Evolutionary conservation across 129 eudicot genomes (phyloP).

Genomic region (Dittrichia graveolens): DNA sequence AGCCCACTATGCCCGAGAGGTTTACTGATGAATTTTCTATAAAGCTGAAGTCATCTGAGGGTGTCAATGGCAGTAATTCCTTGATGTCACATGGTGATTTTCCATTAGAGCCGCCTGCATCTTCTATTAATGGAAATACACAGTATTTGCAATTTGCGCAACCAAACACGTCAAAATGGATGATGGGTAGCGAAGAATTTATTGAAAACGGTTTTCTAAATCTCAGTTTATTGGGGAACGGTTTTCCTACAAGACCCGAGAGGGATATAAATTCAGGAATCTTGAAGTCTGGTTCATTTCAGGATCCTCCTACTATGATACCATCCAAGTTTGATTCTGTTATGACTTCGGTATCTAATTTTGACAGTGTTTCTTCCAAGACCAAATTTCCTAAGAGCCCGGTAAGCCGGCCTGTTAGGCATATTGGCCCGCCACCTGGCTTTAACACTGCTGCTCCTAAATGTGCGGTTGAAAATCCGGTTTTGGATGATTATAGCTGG

Average conservation of each 20-base stretch:
- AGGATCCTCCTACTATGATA: conserved; percentile 42
- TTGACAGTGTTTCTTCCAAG: conserved; percentile 44
- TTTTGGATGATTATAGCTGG: conserved; percentile 85
- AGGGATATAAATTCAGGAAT: conserved; percentile 36
- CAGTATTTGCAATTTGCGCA: conserved; percentile 49
- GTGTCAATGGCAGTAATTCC: conserved; percentile 28
- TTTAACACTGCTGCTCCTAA: conserved; percentile 55
- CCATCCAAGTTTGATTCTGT: conserved; percentile 58
- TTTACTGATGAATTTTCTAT: conserved; percentile 36
- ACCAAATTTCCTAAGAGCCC: conserved; percentile 58
- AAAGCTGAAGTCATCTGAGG: conserved; percentile 37
- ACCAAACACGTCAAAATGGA: conserved; percentile 48
- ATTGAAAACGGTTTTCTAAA: conserved; percentile 47
- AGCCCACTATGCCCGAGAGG: conserved; percentile 66
- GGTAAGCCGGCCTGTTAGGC: conserved; percentile 79
- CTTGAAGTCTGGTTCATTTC: conserved; percentile 41
- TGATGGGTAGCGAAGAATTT: conserved; percentile 40
- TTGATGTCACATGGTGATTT: conserved; percentile 42
- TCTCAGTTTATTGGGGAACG: conserved; percentile 52
- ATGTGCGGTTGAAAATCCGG: conserved; percentile 46
- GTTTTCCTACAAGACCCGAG: conserved; percentile 34
- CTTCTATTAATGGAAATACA: conserved; percentile 37
- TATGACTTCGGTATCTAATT: conserved; percentile 46
- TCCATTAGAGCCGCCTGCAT: conserved; percentile 35
- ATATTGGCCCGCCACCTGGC: conserved; percentile 92